Percentiles rank a stretch among this genome's conserved stretches.
Evolutionary conservation across 2,329 filamentous ascomycete species (phyloP).

Genomic region (Immersiporthe knoxdaviesiana): DNA sequence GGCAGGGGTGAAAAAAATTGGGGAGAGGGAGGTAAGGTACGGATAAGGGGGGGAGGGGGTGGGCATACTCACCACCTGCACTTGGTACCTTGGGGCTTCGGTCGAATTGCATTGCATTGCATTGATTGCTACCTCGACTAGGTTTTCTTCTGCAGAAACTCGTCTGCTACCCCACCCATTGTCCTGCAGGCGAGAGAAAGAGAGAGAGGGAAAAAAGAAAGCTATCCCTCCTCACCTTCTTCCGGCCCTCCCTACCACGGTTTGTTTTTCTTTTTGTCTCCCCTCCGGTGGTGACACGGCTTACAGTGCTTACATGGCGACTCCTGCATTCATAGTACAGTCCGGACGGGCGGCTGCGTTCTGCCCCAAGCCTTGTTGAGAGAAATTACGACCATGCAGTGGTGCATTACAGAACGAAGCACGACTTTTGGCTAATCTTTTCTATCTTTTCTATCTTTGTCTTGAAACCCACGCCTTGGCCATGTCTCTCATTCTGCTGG

Average conservation of each 20-base stretch:
- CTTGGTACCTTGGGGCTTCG: constrained; percentile 20
- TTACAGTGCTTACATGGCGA: constrained; percentile 30
- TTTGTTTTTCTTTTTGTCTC: neutral
- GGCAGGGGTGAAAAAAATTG: neutral
- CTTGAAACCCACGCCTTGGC: constrained; percentile 24
- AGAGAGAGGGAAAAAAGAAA: no score
- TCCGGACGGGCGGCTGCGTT: constrained; percentile 16
- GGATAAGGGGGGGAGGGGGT: no score
- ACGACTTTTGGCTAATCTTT: constrained; percentile 2
- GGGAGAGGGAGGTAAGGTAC: no score
- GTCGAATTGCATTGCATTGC: constrained; percentile 26
- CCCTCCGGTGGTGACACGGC: constrained; percentile 18
- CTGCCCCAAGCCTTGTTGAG: constrained; percentile 15
- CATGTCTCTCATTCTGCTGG: constrained; percentile 23
- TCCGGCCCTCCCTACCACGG: neutral
- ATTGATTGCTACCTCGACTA: constrained; percentile 26
- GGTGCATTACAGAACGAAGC: constrained; percentile 22
- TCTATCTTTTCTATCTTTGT: constrained; percentile 9
- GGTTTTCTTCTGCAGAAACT: constrained; percentile 17
- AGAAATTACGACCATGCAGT: constrained; percentile 13
- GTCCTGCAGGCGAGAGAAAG: constrained; percentile 20
- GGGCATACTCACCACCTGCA: constrained; percentile 16
- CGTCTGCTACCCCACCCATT: constrained; percentile 19
- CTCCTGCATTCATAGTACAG: constrained; percentile 8
- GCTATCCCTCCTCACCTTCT: constrained; percentile 8